Conservation (phyloP, 805 yeast genomes). For the Teunomyces panamensis region DNA sequence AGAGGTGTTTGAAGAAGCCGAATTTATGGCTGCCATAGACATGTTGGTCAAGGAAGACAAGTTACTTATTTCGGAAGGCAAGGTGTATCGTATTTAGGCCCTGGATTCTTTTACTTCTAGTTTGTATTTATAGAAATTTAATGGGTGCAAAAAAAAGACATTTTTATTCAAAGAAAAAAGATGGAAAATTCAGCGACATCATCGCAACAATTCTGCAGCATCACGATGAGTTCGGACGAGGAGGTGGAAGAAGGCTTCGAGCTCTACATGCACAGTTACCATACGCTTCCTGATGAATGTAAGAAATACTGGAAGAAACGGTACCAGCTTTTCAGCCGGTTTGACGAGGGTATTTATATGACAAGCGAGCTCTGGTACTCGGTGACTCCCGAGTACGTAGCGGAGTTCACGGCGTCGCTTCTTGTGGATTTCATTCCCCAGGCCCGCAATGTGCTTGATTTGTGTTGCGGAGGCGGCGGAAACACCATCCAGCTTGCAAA, state of each 20-base stretch:
- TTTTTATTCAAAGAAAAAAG: background rate
- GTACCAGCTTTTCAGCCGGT: constrained; percentile 56
- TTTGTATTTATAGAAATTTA: background rate
- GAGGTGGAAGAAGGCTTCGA: constrained; percentile 18
- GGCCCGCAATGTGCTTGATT: constrained; percentile 52
- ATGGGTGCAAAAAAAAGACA: background rate
- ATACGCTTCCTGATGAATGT: constrained; percentile 38
- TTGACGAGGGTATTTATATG: constrained; percentile 66
- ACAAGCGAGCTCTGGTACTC: constrained; percentile 80
- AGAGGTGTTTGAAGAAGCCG: constrained; percentile 30
- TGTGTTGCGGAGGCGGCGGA: constrained; percentile 89
- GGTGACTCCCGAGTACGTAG: constrained; percentile 80
- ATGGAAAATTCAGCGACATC: background rate
- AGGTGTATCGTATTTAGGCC: constrained; percentile 33
- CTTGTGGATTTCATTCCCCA: constrained; percentile 51
- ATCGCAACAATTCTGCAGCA: background rate
- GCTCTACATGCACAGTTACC: constrained; percentile 35
- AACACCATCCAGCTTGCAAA: constrained; percentile 74
- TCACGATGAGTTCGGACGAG: constrained; percentile 2
- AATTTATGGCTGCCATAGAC: constrained; percentile 29
- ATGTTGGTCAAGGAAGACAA: constrained; percentile 36
- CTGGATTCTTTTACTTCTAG: background rate
- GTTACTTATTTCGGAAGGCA: constrained; percentile 37
- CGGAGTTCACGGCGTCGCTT: constrained; percentile 56
- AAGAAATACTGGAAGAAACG: constrained; percentile 63